phyloP scores from a whole-genome alignment of 805 yeast genomes.

The Teunomyces pallodes region DNA sequence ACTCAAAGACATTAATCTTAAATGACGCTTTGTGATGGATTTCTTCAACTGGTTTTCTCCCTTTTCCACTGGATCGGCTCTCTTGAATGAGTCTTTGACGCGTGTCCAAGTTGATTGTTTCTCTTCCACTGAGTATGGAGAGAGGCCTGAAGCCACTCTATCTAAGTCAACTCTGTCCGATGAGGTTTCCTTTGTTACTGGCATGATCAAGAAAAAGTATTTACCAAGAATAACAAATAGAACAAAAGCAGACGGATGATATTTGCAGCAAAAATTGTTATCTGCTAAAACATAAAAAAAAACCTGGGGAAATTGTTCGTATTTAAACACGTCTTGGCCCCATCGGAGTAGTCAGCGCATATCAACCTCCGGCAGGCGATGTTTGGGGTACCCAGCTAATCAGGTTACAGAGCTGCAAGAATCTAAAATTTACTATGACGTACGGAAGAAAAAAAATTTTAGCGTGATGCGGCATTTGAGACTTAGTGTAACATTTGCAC shows the following conservation, averaged over 20 bases:
- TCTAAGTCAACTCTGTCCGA: constrained; percentile 6
- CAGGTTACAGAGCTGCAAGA: background rate
- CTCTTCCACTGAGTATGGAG: constrained; percentile 1
- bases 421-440: background rate
- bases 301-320: constrained; percentile 1
- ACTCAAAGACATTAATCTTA: constrained; percentile 27
- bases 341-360: constrained; percentile 1
- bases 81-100: constrained; percentile 22
- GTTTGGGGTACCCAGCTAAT: background rate
- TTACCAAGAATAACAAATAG: background rate
- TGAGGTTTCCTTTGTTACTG: background rate
- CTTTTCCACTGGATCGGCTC: constrained; percentile 11
- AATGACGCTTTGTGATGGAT: constrained; percentile 20
- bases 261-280: background rate
- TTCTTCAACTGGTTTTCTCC: constrained; percentile 6
- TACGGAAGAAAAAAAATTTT: background rate
- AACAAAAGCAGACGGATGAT: background rate
- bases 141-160: constrained; percentile 1
- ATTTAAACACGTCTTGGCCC: background rate
- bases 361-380: background rate
- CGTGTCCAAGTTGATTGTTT: constrained; percentile 14
- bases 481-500: background rate
- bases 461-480: background rate
- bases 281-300: background rate
- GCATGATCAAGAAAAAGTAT: background rate